Evolutionary conservation across 805 yeast genomes (phyloP), one percentile per base, ranked within the genome.

Genomic region (Priceomyces castillae): DNA sequence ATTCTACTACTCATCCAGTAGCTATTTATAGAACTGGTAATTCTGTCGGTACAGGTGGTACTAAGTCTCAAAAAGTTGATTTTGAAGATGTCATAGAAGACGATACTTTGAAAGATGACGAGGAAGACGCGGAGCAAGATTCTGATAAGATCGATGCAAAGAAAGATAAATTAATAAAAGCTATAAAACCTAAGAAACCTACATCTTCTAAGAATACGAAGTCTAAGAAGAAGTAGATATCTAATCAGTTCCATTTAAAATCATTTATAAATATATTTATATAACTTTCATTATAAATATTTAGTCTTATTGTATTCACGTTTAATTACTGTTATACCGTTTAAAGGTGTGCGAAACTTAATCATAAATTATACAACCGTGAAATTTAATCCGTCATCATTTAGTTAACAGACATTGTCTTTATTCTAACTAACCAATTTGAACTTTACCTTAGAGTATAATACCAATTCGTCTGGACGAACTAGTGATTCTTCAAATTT

Each of bases 21-120:
- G 89, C 95, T 2, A 88, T 86, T 51, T 82, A 82, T 72, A 80
- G 78, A 58, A 80, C 90, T 0, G 92, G 90, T 11, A 74, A 76
- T 37, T 75, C 84, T 7, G 77, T 82, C 4, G 64, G 57, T 1
- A 36, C 45, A 18, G 53, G 55, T 3, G 49, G 42, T 5, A 56
- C 50, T 10, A 50, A 59, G 17, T 56, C 56, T 37, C 61, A 59
- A 18, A 73, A 69, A 31, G 90, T 89, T 3, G 90, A 84, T 54
- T 71, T 72, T 40, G 95, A 84, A 34, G 92, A 84, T 46, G 89
- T 83, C 2, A 74, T 84, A 33, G 82, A 77, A 19, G 88, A 81
- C 44, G 82, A 79, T 43, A 71, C 74, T 30, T 65, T 65, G 23
- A 66, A 56, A 30, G 74, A 69, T 30, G 62, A 59, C 34, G 63